Conservation (phyloP, 2,329 filamentous ascomycete species). For the Aspergillus tanneri region DNA sequence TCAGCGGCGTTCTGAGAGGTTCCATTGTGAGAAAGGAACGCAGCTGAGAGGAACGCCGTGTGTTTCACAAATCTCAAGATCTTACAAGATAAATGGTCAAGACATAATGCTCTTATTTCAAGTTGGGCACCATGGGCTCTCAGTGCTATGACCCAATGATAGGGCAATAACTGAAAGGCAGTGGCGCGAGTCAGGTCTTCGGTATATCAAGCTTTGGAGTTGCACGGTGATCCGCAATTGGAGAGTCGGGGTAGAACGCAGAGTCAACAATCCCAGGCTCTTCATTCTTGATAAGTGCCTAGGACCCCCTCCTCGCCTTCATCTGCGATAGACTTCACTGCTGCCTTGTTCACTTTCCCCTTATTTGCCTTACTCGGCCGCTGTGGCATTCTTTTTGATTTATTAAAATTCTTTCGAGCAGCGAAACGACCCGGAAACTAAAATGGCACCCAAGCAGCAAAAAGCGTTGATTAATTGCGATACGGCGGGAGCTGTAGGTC, state of each 20-base stretch:
- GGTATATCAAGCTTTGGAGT: background rate
- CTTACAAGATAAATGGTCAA: background rate
- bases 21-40: slow-evolving; percentile 28
- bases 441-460: slow-evolving; percentile 53
- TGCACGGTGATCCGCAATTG: background rate
- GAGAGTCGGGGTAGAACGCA: background rate
- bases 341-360: no score
- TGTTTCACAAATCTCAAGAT: background rate
- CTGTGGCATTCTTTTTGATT: background rate
- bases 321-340: background rate
- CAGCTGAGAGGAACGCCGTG: background rate
- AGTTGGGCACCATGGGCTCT: background rate
- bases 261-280: background rate
- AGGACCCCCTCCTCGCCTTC: background rate
- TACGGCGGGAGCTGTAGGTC: slow-evolving; percentile 44
- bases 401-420: background rate
- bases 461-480: slow-evolving; percentile 53
- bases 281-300: background rate
- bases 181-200: background rate
- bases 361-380: no score
- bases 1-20: slow-evolving; percentile 52
- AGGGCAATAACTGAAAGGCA: background rate
- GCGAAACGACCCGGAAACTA: slow-evolving; percentile 5
- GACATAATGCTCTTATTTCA: background rate
- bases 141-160: slow-evolving; percentile 10